Conservation (phyloP, 1,284 basidiomycete genomes). For the Ceraceosorus bombacis region DNA sequence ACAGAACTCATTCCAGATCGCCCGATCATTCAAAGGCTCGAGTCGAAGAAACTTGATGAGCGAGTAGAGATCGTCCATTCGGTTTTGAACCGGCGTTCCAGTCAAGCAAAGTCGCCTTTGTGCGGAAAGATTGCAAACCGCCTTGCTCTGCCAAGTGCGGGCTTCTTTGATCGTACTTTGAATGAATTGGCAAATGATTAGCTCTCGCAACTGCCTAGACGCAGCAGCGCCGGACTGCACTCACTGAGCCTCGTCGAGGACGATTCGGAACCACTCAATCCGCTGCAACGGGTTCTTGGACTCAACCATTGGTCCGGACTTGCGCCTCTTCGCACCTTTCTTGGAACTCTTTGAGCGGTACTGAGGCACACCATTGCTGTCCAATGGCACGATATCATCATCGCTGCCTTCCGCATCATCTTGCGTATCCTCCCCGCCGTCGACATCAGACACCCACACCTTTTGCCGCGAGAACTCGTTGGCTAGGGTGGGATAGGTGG, state of each 20-base stretch:
- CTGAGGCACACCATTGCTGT: conserved; percentile 56
- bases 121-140: conserved; percentile 87
- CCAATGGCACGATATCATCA: conserved; percentile 59
- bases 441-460: conserved; percentile 25
- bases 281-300: conserved; percentile 80
- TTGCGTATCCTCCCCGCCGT: conserved; percentile 10
- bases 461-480: conserved; percentile 85
- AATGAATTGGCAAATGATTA: conserved; percentile 6
- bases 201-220: conserved; percentile 9
- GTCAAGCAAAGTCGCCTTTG: conserved; percentile 88
- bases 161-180: conserved; percentile 80
- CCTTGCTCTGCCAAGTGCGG: conserved; percentile 82
- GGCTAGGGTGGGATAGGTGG: conserved; percentile 90
- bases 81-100: conserved; percentile 97
- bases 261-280: conserved; percentile 94
- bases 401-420: conserved; percentile 38
- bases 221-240: conserved; percentile 1
- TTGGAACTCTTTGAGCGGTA: conserved; percentile 1
- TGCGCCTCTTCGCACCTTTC: conserved; percentile 2
- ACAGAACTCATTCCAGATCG: conserved; percentile 84
- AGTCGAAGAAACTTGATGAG: conserved; percentile 91
- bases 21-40: conserved; percentile 85
- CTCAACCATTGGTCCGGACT: conserved; percentile 50
- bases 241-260: conserved; percentile 87
- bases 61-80: conserved; percentile 93